Evolutionary conservation across 148 eudicot species (phyloP), one percentile per base, ranked within the genome.

Genomic region (Rhododendron williamsianum): DNA sequence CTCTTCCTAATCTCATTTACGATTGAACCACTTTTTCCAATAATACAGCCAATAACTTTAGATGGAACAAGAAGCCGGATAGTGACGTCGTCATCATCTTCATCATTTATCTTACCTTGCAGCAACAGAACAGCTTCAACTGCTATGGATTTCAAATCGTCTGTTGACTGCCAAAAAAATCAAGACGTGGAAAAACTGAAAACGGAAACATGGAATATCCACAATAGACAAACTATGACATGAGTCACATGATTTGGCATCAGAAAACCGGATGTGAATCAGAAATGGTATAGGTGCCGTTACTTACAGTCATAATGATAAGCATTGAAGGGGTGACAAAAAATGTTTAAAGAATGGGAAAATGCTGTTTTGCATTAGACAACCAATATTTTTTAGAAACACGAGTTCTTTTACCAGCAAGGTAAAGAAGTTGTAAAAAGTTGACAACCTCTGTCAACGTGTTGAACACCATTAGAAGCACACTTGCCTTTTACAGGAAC

Each of bases 111-210:
- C 90, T 95, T 94, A 84, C 90, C 96, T 91, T 96, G 98, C 76
- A 96, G 97, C 88, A 96, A 89, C 3, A 96, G 90, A 87, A 96
- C 94, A 71, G 99, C 98, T 92, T 96, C 98, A 76, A 96, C 94
- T 38, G 98, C 96, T 92, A 87, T 93, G 48, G 98, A 95, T 85
- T 93, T 94, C 79, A 91, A 63, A 90, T 96, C 99, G 83, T 96
- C 99, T 80, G 83, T 27, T 27, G 94, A 93, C 99, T 96, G 92
- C 80, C 46, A 82, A 78, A 78, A 76, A 41, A 79, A 87, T 81
- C 69, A 72, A 69, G 71, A 54, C 43, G 48, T 25, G 27, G 30
- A 38, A 83, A 27, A 23, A 51, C 60, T 54, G 60, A 54, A 16
- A 54, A 54, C 1, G 27, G 69, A 78, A 23, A 86, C 15, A 15